Evolutionary conservation across 2,329 filamentous ascomycete species (phyloP), one percentile per base, ranked within the genome.

Genomic region (Ophiostoma sp.): DNA sequence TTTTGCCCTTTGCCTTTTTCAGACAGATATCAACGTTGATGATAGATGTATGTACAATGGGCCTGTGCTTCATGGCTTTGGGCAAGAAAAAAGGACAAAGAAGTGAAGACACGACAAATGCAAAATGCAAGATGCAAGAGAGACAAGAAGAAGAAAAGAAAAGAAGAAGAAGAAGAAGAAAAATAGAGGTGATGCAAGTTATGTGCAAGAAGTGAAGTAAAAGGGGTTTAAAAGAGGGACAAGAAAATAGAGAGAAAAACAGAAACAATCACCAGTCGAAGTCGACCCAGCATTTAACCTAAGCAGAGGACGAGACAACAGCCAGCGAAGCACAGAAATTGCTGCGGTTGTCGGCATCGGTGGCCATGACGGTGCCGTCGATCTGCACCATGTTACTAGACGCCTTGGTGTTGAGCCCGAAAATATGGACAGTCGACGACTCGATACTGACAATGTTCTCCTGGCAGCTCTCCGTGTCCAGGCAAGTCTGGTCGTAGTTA

Each of bases 391-490:
- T 92, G 78, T 91, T 92, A 66, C 84, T 81, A 36, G 87, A 83
- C 3, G 89, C 89, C 81, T 92, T 92, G 71, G 90, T 93, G 79
- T 84, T 90, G 68, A 93, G 78, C 7, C 85, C 90, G 71, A 85
- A 91, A 49, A 93, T 76, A 72, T 86, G 81, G 11, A 64, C 52
- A 27, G 77, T 76, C 66, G 82, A 90, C 75, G 85, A 84, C 77
- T 92, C 87, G 47, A 94, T 80, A 73, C 86, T 87, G 64, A 93
- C 83, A 80, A 95, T 93, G 78, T 92, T 89, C 69, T 88, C 82
- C 78, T 94, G 91, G 80, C 91, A 95, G 72, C 84, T 85, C 76
- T 90, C 84, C 9, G 82, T 82, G 49, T 78, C 77, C 16, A 93
- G 83, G 74, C 91, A 95, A 18, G 82, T 81, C 78, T 93, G 89